phyloP scores from a whole-genome alignment of 2,329 filamentous ascomycete species.

The Claviceps digitariae region DNA sequence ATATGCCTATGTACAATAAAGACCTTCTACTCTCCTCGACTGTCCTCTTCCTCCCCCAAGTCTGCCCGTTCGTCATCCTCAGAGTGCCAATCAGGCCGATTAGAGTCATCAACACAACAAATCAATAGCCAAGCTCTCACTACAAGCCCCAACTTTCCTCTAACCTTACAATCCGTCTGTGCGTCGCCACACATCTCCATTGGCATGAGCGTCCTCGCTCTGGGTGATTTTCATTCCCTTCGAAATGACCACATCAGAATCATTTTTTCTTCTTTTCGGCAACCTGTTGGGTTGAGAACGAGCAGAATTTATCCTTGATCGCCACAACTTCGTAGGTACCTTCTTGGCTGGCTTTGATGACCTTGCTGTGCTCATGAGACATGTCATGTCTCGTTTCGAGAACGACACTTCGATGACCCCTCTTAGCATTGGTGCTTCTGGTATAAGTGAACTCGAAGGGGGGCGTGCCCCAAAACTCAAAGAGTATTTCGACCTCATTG shows the following conservation, averaged over 20 bases:
- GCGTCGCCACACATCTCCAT: too few species aligned
- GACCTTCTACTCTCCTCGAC: constrained; percentile 17
- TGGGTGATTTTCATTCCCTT: neutral
- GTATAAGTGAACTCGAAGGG: constrained; percentile 98
- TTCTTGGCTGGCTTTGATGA: constrained; percentile 76
- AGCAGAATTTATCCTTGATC: constrained; percentile 87
- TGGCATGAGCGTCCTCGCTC: too few species aligned
- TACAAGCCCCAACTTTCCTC: too few species aligned
- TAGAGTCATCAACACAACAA: constrained; percentile 16
- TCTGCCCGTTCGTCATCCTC: constrained; percentile 26
- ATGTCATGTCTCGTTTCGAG: constrained; percentile 85
- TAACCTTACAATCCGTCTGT: too few species aligned
- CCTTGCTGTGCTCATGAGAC: constrained; percentile 69
- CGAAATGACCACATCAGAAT: neutral
- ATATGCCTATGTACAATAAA: constrained; percentile 15
- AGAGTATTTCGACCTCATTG: constrained; percentile 81
- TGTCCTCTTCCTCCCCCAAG: neutral
- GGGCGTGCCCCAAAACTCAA: constrained; percentile 89
- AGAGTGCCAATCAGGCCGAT: neutral
- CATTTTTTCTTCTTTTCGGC: constrained; percentile 27
- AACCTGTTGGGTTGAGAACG: constrained; percentile 62
- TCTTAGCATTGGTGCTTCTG: constrained; percentile 70
- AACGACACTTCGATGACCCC: constrained; percentile 63
- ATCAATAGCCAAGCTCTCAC: neutral
- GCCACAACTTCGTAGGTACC: constrained; percentile 95